Evolutionary conservation across 2,329 filamentous ascomycete genomes (phyloP).

Genomic region (Ophiocordyceps camponoti-floridani): DNA sequence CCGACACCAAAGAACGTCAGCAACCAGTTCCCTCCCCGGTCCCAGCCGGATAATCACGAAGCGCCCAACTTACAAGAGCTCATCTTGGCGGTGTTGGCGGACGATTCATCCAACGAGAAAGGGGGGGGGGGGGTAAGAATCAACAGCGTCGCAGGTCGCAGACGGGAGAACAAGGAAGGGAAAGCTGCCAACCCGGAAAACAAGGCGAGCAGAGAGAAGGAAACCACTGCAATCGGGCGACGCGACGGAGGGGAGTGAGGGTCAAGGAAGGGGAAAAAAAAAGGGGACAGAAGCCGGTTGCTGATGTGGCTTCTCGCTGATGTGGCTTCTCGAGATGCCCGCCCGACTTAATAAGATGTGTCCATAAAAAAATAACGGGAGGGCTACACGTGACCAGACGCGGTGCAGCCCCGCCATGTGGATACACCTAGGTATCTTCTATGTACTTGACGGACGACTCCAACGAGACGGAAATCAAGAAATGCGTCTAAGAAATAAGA

Average conservation of each 20-base stretch:
- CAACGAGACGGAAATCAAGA: no score
- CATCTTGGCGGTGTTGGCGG: constrained; percentile 24
- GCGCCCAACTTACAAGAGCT: constrained; percentile 31
- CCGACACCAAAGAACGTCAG: background rate
- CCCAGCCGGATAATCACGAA: background rate
- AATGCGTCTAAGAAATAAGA: background rate
- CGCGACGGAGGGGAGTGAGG: constrained; percentile 8
- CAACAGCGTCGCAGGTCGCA: constrained; percentile 8
- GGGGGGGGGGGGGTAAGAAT: constrained; percentile 9
- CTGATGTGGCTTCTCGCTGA: background rate
- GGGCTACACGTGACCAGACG: constrained; percentile 14
- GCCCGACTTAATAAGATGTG: constrained; percentile 14
- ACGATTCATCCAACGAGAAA: constrained; percentile 18
- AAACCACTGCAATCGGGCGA: no score
- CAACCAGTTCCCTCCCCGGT: no score
- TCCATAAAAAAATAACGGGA: constrained; percentile 19
- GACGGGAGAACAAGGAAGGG: no score
- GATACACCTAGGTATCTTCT: no score
- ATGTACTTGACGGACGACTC: no score
- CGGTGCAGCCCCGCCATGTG: no score
- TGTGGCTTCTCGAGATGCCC: background rate
- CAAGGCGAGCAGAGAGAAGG: no score
- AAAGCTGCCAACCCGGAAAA: no score
- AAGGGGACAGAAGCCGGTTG: background rate
- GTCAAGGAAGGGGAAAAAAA: constrained; percentile 16